Evolutionary conservation across 1,284 basidiomycete species (phyloP).

Genomic region (Irpex sp.): DNA sequence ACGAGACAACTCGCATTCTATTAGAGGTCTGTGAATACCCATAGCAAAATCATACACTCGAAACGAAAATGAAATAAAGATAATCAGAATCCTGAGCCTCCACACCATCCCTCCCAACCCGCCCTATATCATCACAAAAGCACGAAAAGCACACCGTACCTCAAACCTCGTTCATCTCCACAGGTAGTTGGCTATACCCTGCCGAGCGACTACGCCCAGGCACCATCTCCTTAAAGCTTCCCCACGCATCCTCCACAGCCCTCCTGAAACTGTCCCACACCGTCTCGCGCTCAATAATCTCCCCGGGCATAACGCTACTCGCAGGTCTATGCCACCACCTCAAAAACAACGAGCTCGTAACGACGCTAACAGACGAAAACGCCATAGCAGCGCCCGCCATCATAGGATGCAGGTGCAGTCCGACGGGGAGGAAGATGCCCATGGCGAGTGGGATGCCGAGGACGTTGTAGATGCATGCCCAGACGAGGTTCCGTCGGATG

Average conservation of each 20-base stretch:
- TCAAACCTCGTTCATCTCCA: slow-evolving; percentile 51
- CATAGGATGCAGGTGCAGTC: slow-evolving; percentile 95
- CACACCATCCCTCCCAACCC: too few species aligned
- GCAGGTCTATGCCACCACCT: slow-evolving; percentile 81
- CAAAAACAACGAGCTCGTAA: slow-evolving; percentile 84
- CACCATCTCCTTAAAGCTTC: slow-evolving; percentile 39
- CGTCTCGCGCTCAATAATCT: slow-evolving; percentile 34
- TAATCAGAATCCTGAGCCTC: too few species aligned
- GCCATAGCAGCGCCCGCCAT: slow-evolving; percentile 98
- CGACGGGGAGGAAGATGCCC: slow-evolving; percentile 93
- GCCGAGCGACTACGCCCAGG: slow-evolving; percentile 32
- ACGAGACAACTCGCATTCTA: too few species aligned
- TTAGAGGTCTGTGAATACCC: too few species aligned
- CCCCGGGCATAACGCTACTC: slow-evolving; percentile 66
- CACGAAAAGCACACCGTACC: neutral
- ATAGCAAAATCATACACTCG: too few species aligned
- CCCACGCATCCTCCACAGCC: slow-evolving; percentile 37
- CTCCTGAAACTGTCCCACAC: slow-evolving; percentile 44
- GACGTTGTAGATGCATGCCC: slow-evolving; percentile 93
- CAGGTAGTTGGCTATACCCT: slow-evolving; percentile 67
- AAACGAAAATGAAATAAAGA: too few species aligned
- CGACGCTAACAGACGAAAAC: slow-evolving; percentile 94
- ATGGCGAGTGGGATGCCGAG: slow-evolving; percentile 98
- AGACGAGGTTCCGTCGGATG: slow-evolving; percentile 86
- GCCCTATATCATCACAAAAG: too few species aligned